These are phyloP conservation scores for Neonectria faginata DNA, from an alignment of 2,329 filamentous ascomycete species.

Conservation along the genomic window DNA sequence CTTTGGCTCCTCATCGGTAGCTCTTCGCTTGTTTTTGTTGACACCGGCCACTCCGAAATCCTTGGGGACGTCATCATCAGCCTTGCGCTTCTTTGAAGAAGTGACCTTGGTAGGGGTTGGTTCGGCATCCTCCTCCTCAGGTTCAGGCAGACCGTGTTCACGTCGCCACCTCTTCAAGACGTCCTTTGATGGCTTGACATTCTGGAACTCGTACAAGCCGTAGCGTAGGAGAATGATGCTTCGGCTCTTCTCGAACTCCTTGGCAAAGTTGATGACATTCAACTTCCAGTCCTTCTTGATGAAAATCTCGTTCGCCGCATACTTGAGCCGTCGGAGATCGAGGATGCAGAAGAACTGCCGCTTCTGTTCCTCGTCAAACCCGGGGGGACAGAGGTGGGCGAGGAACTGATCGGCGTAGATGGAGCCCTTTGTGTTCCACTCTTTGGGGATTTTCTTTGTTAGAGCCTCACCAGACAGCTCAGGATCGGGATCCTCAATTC, in stretches of 20 bases:
- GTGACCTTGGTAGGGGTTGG: slow-evolving; percentile 50
- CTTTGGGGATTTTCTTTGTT: slow-evolving; percentile 64
- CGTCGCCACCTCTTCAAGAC: slow-evolving; percentile 69
- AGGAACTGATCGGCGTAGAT: slow-evolving; percentile 72
- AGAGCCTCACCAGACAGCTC: slow-evolving; percentile 68
- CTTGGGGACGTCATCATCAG: slow-evolving; percentile 61
- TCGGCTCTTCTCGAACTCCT: slow-evolving; percentile 73
- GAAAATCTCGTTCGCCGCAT: slow-evolving; percentile 71
- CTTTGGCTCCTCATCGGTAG: slow-evolving; percentile 55
- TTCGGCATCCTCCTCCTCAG: slow-evolving; percentile 57
- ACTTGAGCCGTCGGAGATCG: slow-evolving; percentile 70
- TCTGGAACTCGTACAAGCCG: slow-evolving; percentile 72
- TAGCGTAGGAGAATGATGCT: slow-evolving; percentile 71
- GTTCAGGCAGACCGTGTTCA: slow-evolving; percentile 65
- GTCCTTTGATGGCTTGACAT: slow-evolving; percentile 68
- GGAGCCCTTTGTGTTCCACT: slow-evolving; percentile 63
- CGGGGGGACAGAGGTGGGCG: slow-evolving; percentile 66
- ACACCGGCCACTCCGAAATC: slow-evolving; percentile 50
- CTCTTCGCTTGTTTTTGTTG: slow-evolving; percentile 63
- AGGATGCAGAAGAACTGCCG: slow-evolving; percentile 74
- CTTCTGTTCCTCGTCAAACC: slow-evolving; percentile 69
- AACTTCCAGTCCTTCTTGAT: slow-evolving; percentile 71
- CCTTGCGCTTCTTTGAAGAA: slow-evolving; percentile 67
- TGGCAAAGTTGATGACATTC: slow-evolving; percentile 71
- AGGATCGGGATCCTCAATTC: slow-evolving; percentile 67